A percentile compares a stretch with the other conserved stretches of the same genome.
These are phyloP conservation scores for Pestalotiopsis sp. DNA, from an alignment of 2,329 filamentous ascomycete genomes.

Conservation along the genomic window DNA sequence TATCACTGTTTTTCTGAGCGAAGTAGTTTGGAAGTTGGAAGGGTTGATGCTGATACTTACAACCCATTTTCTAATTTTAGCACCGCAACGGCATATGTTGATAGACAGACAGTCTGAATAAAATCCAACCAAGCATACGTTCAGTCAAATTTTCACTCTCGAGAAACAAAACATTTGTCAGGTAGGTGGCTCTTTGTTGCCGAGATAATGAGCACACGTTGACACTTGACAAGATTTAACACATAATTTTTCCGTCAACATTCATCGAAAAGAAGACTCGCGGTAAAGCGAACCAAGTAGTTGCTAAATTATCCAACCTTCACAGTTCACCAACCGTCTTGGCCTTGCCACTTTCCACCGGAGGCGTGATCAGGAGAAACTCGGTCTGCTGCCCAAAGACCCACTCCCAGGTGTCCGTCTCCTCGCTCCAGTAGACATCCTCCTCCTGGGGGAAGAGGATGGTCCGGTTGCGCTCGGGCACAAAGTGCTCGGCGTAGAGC, in stretches of 20 bases:
- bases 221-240: background rate
- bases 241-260: too few species aligned
- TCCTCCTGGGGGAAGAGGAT: slow-evolving; percentile 52
- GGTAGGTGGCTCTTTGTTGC: too few species aligned
- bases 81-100: too few species aligned
- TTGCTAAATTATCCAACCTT: background rate
- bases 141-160: too few species aligned
- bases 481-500: slow-evolving; percentile 49
- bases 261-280: too few species aligned
- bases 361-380: slow-evolving; percentile 39
- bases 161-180: too few species aligned
- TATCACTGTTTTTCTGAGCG: too few species aligned
- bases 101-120: too few species aligned
- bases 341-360: background rate
- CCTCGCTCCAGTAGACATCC: slow-evolving; percentile 50
- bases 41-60: too few species aligned
- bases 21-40: too few species aligned
- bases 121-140: too few species aligned
- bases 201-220: background rate
- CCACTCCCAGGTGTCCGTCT: slow-evolving; percentile 46
- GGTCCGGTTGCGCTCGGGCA: slow-evolving; percentile 46
- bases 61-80: too few species aligned
- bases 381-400: slow-evolving; percentile 50
- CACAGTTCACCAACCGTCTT: background rate
- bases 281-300: background rate